These are phyloP conservation scores for Chlamydomonas applanata DNA, from an alignment of 139 green algal species.

Conservation along the genomic window DNA sequence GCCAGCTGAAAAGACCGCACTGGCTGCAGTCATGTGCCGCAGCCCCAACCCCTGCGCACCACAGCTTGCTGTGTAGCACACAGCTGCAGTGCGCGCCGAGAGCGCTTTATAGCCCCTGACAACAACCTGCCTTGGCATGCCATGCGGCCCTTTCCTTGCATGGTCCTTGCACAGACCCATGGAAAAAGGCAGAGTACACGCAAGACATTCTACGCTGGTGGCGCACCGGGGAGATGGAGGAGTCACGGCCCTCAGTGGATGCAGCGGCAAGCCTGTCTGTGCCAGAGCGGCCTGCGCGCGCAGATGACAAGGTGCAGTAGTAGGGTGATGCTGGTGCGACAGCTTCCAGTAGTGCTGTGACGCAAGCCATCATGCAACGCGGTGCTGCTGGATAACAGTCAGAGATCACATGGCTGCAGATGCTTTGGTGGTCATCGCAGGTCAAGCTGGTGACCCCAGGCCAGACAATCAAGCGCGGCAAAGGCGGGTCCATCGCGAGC, in stretches of 20 bases:
- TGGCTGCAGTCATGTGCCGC: too few relatives aligned
- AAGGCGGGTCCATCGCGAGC: constrained; percentile 56
- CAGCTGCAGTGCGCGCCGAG: too few relatives aligned
- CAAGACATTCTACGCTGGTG: constrained; percentile 15
- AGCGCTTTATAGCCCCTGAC: not conserved
- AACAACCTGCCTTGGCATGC: not conserved
- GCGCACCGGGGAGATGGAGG: constrained; percentile 15
- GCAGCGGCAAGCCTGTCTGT: not conserved
- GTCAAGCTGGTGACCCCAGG: constrained; percentile 41
- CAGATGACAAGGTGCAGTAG: constrained; percentile 22
- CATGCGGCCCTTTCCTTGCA: not conserved
- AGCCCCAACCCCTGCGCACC: too few relatives aligned
- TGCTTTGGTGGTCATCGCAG: not conserved
- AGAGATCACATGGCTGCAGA: not conserved
- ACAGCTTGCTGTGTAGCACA: too few relatives aligned
- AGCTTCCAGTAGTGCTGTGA: too few relatives aligned
- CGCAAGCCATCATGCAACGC: too few relatives aligned
- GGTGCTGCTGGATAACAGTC: not conserved
- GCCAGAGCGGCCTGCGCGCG: constrained; percentile 22
- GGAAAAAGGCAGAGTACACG: constrained; percentile 27
- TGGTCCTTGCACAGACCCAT: not conserved
- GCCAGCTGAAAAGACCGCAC: not conserved
- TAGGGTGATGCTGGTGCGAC: not conserved
- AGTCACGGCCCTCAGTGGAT: not conserved
- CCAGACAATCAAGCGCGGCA: constrained; percentile 51